Base-by-base conservation (phyloP, 179 eudicot species). In the Beta corolliflora region DNA sequence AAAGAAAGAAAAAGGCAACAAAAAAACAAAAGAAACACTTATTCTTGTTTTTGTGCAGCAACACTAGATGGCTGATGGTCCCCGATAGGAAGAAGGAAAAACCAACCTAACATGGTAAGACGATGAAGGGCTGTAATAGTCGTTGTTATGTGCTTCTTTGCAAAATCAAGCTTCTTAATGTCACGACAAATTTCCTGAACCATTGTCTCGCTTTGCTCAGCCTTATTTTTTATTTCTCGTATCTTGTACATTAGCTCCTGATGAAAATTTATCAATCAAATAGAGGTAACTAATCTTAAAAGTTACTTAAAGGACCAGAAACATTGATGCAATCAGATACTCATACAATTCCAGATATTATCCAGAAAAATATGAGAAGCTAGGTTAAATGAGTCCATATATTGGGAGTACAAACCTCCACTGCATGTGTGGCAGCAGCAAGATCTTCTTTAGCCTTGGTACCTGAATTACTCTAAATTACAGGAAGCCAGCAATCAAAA, bases 141-240 rank as follows among this genome's bases (percentile, higher is more conserved):
- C 18, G 97, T 96, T 53, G 99, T 96, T 85, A 96, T 94, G 86
- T 96, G 98, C 87, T 96, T 96, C 82, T 96, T 96, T 45, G 98
- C 98, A 84, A 96, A 96, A 87, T 96, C 99, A 54, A 96, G 86
- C 89, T 96, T 96, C 84, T 96, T 96, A 48, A 96, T 96, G 84
- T 96, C 99, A 83, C 99, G 99, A 71, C 99, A 96, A 88, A 96
- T 96, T 85, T 96, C 98, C 88, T 96, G 97, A 83, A 96, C 99
- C 99, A 94, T 94, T 77, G 98, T 91, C 85, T 96, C 99, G 80
- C 99, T 96, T 88, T 96, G 98, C 87, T 94, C 98, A 72, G 98
- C 99, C 83, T 96, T 94, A 46, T 91, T 96, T 86, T 96, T 94
- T 76, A 96, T 94, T 86, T 92, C 99, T 67, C 95, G 91, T 83